Conservation (phyloP, 148 eudicot genomes). For the Arbutus unedo region DNA sequence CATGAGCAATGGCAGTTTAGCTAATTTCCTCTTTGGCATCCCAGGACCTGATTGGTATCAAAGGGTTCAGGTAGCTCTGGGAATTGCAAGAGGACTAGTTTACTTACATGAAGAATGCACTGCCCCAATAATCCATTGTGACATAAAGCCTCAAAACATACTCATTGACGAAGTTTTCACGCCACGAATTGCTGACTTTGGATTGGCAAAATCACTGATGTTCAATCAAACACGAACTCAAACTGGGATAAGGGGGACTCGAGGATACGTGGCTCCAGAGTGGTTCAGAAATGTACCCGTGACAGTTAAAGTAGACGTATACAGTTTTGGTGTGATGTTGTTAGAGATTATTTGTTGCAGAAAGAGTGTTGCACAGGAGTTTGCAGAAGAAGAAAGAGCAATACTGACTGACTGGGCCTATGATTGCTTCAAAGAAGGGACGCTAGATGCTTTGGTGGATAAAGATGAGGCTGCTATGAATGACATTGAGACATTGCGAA, state of each 20-base stretch:
- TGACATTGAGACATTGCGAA: not conserved
- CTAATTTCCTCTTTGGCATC: not conserved
- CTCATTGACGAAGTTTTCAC: conserved; percentile 2
- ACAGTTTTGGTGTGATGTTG: conserved; percentile 18
- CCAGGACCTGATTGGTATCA: conserved; percentile 15
- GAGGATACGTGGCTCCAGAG: conserved; percentile 23
- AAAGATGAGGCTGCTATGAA: not conserved
- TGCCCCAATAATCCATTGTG: conserved; percentile 15
- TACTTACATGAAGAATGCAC: conserved; percentile 24
- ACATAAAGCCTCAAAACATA: conserved; percentile 20
- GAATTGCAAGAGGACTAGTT: conserved; percentile 23
- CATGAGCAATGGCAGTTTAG: conserved; percentile 22
- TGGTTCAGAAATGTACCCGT: conserved; percentile 19
- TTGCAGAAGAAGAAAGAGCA: conserved; percentile 7
- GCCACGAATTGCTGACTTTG: conserved; percentile 19
- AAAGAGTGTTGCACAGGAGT: conserved; percentile 6
- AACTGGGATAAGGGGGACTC: conserved; percentile 24
- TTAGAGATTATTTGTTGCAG: conserved; percentile 22
- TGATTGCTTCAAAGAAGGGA: conserved; percentile 9
- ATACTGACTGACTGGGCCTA: conserved; percentile 19
- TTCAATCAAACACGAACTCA: conserved; percentile 6
- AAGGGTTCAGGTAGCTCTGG: conserved; percentile 10
- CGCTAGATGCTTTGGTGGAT: conserved; percentile 4
- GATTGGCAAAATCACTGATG: conserved; percentile 17
- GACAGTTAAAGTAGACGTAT: conserved; percentile 20